These are phyloP conservation scores for Cyclospora cayetanensis DNA, from an alignment of 169 alveolate genomes.

Conservation along the genomic window DNA sequence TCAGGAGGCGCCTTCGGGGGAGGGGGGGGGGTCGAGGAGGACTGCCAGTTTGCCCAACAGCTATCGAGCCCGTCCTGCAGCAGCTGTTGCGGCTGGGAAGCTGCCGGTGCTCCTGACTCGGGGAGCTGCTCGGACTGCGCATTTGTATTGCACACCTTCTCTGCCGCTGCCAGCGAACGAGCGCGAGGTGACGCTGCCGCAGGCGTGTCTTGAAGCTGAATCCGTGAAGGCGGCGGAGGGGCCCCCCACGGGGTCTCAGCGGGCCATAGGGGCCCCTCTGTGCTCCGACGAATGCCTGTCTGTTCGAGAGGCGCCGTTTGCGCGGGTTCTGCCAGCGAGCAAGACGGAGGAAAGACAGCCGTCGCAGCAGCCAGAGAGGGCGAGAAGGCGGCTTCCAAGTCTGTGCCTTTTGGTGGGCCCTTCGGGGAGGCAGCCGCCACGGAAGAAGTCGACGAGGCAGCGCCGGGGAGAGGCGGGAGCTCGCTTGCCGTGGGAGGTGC, in stretches of 20 bases:
- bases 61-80: background rate
- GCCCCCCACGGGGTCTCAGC: background rate
- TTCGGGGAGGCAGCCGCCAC: background rate
- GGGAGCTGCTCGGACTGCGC: no score
- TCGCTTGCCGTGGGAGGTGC: background rate
- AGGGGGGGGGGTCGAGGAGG: background rate
- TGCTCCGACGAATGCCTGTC: background rate
- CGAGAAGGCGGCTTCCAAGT: background rate
- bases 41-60: background rate
- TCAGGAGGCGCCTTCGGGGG: background rate
- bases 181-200: background rate
- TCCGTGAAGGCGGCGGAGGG: background rate
- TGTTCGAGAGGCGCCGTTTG: background rate
- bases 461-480: background rate
- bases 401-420: background rate
- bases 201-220: background rate
- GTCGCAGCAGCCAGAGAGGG: background rate
- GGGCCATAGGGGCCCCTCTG: background rate
- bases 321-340: background rate
- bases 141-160: background rate
- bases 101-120: background rate
- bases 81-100: background rate
- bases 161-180: background rate
- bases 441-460: background rate
- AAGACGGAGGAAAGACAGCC: background rate